Conservation (phyloP, 176 grass and related monocot species). For the Secale cereale region DNA sequence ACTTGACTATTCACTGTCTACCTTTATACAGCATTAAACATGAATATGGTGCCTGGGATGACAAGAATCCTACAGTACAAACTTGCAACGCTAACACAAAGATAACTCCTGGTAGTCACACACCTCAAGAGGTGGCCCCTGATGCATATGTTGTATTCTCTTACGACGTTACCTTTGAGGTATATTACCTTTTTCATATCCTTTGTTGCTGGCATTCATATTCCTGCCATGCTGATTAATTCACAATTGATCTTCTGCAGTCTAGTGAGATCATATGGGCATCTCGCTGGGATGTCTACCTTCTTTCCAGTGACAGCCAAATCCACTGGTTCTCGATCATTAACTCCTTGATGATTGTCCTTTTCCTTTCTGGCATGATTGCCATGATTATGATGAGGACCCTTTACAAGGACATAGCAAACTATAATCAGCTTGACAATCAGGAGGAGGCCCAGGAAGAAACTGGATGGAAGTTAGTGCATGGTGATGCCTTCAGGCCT, state of each 20-base stretch:
- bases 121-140: slow-evolving; percentile 58
- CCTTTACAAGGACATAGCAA: slow-evolving; percentile 79
- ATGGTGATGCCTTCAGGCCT: slow-evolving; percentile 70
- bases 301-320: slow-evolving; percentile 74
- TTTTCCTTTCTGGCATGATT: slow-evolving; percentile 80
- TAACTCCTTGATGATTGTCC: slow-evolving; percentile 80
- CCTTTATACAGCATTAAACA: slow-evolving; percentile 60
- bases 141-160: slow-evolving; percentile 65
- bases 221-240: slow-evolving; percentile 9
- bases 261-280: slow-evolving; percentile 65
- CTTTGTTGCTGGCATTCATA: neutral
- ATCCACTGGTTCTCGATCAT: slow-evolving; percentile 85
- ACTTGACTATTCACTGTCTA: slow-evolving; percentile 1
- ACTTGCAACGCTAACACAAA: slow-evolving; percentile 65
- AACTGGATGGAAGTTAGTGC: slow-evolving; percentile 86
- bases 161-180: slow-evolving; percentile 78
- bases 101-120: slow-evolving; percentile 65
- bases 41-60: slow-evolving; percentile 63
- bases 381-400: slow-evolving; percentile 93
- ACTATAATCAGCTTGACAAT: slow-evolving; percentile 71
- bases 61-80: slow-evolving; percentile 55
- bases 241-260: slow-evolving; percentile 29
- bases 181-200: slow-evolving; percentile 29
- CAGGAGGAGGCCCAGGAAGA: slow-evolving; percentile 79
- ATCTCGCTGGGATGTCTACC: slow-evolving; percentile 82